phyloP scores from a whole-genome alignment of 208 protist species.

The Histomonas meleagridis region DNA sequence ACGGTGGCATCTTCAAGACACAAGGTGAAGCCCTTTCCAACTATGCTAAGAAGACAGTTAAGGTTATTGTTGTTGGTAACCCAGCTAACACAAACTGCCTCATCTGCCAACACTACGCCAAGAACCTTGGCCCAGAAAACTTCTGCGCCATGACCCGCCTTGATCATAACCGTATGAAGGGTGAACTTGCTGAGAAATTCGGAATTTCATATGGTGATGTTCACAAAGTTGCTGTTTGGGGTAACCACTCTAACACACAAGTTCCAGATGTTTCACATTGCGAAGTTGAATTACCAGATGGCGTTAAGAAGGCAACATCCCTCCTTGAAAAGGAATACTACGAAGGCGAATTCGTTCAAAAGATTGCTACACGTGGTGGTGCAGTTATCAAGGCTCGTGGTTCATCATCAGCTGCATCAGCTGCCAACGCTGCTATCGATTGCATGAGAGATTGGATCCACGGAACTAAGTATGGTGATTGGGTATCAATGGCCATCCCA shows the following conservation, averaged over 20 bases:
- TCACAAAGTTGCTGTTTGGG: conserved; percentile 76
- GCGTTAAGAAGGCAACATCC: conserved; percentile 50
- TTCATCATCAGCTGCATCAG: conserved; percentile 74
- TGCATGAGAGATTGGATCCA: conserved; percentile 61
- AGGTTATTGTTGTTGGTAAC: conserved; percentile 64
- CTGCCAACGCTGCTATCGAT: conserved; percentile 63
- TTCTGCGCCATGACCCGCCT: conserved; percentile 82
- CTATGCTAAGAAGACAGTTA: conserved; percentile 64
- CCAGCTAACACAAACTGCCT: conserved; percentile 89
- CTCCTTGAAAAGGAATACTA: conserved; percentile 59
- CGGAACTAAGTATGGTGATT: conserved; percentile 52
- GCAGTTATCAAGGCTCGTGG: conserved; percentile 69
- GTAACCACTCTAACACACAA: conserved; percentile 73
- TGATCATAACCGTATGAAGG: conserved; percentile 78
- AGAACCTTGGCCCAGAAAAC: conserved; percentile 59
- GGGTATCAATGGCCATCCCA: conserved; percentile 74
- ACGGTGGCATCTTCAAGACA: conserved; percentile 78
- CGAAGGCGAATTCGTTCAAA: conserved; percentile 63
- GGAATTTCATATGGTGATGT: conserved; percentile 53
- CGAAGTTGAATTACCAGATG: conserved; percentile 49
- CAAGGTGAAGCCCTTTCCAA: conserved; percentile 71
- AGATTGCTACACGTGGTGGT: conserved; percentile 71
- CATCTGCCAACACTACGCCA: conserved; percentile 62
- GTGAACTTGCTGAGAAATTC: conserved; percentile 64
- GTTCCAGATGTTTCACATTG: conserved; percentile 72